Evolutionary conservation across 139 green algal genomes (phyloP).

Genomic region (Volvox reticuliferus): DNA sequence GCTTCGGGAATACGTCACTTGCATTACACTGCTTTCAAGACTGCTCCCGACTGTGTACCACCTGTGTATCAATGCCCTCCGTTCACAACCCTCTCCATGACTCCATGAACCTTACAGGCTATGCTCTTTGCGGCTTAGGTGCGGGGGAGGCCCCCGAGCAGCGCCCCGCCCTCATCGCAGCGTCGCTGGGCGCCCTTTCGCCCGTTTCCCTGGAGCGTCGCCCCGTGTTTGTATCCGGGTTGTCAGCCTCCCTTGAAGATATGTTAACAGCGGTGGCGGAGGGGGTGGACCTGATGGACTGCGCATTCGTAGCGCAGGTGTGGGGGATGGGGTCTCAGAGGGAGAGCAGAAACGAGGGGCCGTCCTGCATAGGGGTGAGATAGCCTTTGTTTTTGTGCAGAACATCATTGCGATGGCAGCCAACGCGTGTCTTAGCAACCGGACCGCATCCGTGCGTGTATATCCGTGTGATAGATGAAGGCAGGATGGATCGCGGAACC

Average conservation of each 20-base stretch:
- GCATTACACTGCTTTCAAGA: no score
- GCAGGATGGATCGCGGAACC: no score
- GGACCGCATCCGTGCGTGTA: no score
- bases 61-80: background rate
- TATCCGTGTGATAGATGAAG: no score
- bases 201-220: constrained; percentile 12
- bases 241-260: constrained; percentile 62
- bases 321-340: background rate
- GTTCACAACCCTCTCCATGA: background rate
- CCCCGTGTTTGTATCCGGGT: constrained; percentile 55
- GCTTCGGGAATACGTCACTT: no score
- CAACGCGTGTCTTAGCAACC: no score
- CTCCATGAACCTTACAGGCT: constrained; percentile 55
- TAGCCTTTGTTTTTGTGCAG: no score
- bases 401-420: no score
- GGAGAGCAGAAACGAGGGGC: no score
- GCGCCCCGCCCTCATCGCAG: constrained; percentile 55
- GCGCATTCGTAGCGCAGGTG: constrained; percentile 55
- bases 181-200: constrained; percentile 58
- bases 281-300: constrained; percentile 78
- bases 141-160: constrained; percentile 70
- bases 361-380: no score
- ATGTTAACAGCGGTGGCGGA: constrained; percentile 71
- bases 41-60: background rate
- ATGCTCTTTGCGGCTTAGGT: constrained; percentile 75